Base-by-base conservation (phyloP, 257 asterid species). In the Solanum chilense region DNA sequence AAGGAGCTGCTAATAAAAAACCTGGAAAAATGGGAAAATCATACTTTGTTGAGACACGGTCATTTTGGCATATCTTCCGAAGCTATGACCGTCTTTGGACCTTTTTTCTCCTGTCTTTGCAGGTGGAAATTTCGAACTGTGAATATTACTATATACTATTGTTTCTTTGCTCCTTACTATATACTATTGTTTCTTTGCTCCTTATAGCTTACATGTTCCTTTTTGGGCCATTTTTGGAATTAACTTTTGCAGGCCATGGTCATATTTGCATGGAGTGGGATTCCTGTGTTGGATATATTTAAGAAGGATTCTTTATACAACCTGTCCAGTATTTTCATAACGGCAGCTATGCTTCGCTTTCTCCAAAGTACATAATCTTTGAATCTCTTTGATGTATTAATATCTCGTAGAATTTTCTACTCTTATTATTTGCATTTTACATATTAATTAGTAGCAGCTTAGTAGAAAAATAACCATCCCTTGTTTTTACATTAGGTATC, bases 1-100 rank as follows among this genome's bases (percentile, higher is more conserved):
- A 93, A 91, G 90, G 84, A 81, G 90, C 62, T 81, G 85, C 93
- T 86, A 90, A 47, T 64, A 89, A 52, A 83, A 92, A 86, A 86
- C 89, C 93, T 6, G 94, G 92, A 87, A 93, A 87, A 68, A 91
- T 94, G 90, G 99, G 98, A 73, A 97, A 97, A 90, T 95, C 99
- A 13, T 97, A 92, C 93, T 97, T 97, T 75, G 98, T 95, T 11
- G 99, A 97, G 91, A 97, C 95, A 82, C 93, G 99, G 62, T 87
- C 99, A 82, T 97, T 95, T 93, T 97, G 99, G 99, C 99, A 97
- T 91, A 95, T 90, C 41, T 95, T 94, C 89, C 92, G 99, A 88
- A 97, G 99, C 89, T 97, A 93, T 89, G 99, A 97, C 88, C 98
- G 99, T 49, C 93, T 97, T 23, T 97, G 99, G 99, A 95, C 99